phyloP scores from a whole-genome alignment of 2,329 filamentous ascomycete genomes.

The Botrytis hyacinthi region DNA sequence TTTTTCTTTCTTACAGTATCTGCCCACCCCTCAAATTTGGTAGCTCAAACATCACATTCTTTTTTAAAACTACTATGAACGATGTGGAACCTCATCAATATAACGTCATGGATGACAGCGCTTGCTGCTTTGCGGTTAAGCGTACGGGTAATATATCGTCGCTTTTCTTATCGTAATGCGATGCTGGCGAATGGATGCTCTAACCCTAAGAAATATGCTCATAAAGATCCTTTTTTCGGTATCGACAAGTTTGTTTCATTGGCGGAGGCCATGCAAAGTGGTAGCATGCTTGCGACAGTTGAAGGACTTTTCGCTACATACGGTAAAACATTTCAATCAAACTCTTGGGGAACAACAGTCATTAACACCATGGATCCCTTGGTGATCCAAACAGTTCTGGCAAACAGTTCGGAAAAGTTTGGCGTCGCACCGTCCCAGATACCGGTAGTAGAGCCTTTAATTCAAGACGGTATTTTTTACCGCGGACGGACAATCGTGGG shows the following conservation, averaged over 20 bases:
- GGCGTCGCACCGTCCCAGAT: constrained; percentile 47
- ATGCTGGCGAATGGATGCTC: constrained; percentile 1
- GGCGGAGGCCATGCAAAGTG: neutral
- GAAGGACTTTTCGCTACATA: constrained; percentile 5
- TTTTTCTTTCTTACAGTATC: neutral
- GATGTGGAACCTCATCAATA: neutral
- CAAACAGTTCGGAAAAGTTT: constrained; percentile 54
- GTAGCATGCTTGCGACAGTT: constrained; percentile 1
- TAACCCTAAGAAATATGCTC: neutral
- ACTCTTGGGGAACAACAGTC: constrained; percentile 8
- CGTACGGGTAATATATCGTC: neutral
- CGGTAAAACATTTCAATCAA: constrained; percentile 19
- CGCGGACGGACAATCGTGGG: constrained; percentile 50
- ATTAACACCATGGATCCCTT: constrained; percentile 48
- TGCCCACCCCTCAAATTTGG: neutral
- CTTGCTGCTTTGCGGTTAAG: neutral
- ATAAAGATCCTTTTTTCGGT: neutral
- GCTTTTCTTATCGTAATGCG: neutral
- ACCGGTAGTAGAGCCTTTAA: constrained; percentile 45
- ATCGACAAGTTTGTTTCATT: neutral
- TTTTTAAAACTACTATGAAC: neutral
- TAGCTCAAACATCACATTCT: neutral
- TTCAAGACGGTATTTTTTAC: constrained; percentile 58
- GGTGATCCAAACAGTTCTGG: constrained; percentile 55
- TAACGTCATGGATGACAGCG: neutral